phyloP scores from a whole-genome alignment of 1,284 basidiomycete species.

The Acaromyces ingoldii region DNA sequence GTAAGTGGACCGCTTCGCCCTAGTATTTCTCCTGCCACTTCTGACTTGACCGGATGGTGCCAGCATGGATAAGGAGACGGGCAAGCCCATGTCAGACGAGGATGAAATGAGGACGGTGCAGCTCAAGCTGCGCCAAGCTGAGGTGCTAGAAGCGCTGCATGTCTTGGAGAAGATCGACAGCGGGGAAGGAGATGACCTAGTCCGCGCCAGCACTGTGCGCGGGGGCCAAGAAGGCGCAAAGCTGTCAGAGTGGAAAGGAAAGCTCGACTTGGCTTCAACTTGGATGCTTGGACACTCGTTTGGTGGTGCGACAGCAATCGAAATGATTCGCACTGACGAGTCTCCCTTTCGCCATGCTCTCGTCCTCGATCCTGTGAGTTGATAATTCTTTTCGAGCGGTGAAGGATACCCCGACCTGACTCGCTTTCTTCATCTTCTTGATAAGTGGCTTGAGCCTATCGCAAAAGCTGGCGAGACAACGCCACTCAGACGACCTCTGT shows the following conservation, averaged over 20 bases:
- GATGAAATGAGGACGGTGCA: constrained; percentile 18
- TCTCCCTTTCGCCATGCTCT: constrained; percentile 6
- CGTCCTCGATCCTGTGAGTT: constrained; percentile 7
- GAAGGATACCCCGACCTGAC: neutral
- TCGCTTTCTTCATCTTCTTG: neutral
- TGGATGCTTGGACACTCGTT: constrained; percentile 39
- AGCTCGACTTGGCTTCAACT: constrained; percentile 18
- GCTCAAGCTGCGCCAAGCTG: constrained; percentile 26
- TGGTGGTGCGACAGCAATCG: constrained; percentile 25
- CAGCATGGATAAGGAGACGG: constrained; percentile 18
- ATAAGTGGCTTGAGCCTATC: constrained; percentile 22
- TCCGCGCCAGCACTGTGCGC: constrained; percentile 15
- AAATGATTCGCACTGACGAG: neutral
- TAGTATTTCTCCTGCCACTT: neutral
- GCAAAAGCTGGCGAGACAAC: constrained; percentile 7
- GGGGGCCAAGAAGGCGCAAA: constrained; percentile 12
- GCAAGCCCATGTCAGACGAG: constrained; percentile 15
- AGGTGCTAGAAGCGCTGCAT: constrained; percentile 27
- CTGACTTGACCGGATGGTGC: too few species aligned
- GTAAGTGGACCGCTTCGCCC: neutral
- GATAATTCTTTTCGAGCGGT: neutral
- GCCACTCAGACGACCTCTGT: constrained; percentile 29
- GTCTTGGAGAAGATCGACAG: constrained; percentile 18
- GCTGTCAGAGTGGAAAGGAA: constrained; percentile 15
- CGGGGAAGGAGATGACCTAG: constrained; percentile 16